Conservation (phyloP, 768 basidiomycete genomes). For the Suillus placidus region DNA sequence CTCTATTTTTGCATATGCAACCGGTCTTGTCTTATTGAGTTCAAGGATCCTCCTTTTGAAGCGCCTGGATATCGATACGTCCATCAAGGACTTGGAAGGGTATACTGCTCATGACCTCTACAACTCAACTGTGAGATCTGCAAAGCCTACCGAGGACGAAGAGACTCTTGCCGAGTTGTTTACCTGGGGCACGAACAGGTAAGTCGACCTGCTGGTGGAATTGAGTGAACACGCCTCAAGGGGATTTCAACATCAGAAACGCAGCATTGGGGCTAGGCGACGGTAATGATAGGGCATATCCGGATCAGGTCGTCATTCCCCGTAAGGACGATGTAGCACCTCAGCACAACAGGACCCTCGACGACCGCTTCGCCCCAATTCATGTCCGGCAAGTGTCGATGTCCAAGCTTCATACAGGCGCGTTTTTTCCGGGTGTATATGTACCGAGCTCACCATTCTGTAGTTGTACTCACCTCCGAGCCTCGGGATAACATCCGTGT, state of each 20-base stretch:
- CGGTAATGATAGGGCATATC: slow-evolving; percentile 72
- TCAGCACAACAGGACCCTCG: slow-evolving; percentile 28
- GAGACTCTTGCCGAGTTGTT: slow-evolving; percentile 59
- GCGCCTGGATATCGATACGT: slow-evolving; percentile 69
- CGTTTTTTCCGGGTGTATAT: slow-evolving; percentile 12
- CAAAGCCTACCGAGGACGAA: slow-evolving; percentile 52
- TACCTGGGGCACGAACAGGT: slow-evolving; percentile 89
- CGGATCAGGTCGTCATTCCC: slow-evolving; percentile 70
- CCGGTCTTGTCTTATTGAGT: slow-evolving; percentile 15
- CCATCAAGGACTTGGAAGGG: slow-evolving; percentile 82
- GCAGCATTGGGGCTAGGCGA: slow-evolving; percentile 87
- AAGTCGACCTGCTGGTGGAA: slow-evolving; percentile 13
- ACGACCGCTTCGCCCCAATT: slow-evolving; percentile 62
- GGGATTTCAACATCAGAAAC: slow-evolving; percentile 53
- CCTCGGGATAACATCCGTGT: slow-evolving; percentile 70
- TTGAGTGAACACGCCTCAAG: neutral
- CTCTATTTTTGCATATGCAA: neutral
- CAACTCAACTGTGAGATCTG: slow-evolving; percentile 83
- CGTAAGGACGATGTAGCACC: slow-evolving; percentile 19
- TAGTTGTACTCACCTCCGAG: slow-evolving; percentile 74
- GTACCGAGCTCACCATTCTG: slow-evolving; percentile 1
- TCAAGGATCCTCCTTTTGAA: slow-evolving; percentile 74
- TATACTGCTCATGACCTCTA: slow-evolving; percentile 93
- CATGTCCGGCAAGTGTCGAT: slow-evolving; percentile 70
- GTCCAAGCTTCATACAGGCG: slow-evolving; percentile 89